phyloP scores from a whole-genome alignment of 2,329 filamentous ascomycete genomes.

The Fusarium incarnatum region DNA sequence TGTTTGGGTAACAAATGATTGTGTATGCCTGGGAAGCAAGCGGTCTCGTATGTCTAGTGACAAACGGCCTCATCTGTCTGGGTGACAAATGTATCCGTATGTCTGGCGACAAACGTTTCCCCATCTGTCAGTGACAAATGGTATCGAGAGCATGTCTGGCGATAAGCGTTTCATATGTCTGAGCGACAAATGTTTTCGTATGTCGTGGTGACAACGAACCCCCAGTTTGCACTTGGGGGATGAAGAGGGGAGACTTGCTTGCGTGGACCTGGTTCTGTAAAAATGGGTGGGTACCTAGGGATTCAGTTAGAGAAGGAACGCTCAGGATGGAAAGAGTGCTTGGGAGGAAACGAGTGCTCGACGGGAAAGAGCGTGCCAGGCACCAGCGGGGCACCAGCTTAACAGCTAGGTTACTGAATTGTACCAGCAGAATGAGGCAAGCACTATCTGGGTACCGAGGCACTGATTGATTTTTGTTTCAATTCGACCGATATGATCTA shows the following conservation, averaged over 20 bases:
- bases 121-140: too few relatives aligned
- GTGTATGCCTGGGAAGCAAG: too few relatives aligned
- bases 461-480: not conserved
- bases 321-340: not conserved
- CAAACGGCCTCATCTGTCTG: too few relatives aligned
- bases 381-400: not conserved
- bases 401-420: not conserved
- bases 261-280: not conserved
- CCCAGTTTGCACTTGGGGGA: not conserved
- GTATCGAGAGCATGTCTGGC: too few relatives aligned
- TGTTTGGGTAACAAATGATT: too few relatives aligned
- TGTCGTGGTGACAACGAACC: not conserved
- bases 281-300: not conserved
- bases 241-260: not conserved
- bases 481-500: not conserved
- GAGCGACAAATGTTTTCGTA: not conserved
- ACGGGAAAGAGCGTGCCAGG: not conserved
- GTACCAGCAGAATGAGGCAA: not conserved
- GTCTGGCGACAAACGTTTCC: too few relatives aligned
- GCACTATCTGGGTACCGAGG: not conserved
- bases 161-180: too few relatives aligned
- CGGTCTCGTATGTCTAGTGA: too few relatives aligned
- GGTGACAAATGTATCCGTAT: too few relatives aligned
- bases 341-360: not conserved
- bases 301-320: not conserved